Evolutionary conservation across 1,139 yeast genomes (phyloP), one percentile per base, ranked within the genome.

Genomic region (Eremothecium sinecaudum): DNA sequence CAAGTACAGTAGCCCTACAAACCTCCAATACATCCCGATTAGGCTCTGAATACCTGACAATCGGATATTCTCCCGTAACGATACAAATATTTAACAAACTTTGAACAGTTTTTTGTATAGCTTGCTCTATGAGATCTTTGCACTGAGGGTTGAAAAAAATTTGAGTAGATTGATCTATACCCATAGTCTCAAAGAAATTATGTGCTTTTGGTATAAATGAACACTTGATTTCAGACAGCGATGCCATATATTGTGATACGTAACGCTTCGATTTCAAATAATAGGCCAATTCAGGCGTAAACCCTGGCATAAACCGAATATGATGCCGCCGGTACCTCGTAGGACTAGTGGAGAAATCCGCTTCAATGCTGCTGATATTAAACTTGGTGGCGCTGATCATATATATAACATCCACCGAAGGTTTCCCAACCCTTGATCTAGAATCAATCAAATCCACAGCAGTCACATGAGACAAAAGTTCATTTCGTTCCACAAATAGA

Each of bases 11-110:
- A 0, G 93, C 83, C 21, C 66, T 67, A 32, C 62, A 56, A 2
- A 62, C 54, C 15, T 69, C 67, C 33, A 66, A 65, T 27, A 60
- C 59, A 13, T 50, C 51, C 28, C 50, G 50, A 8, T 79, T 75
- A 2, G 69, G 57, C 53, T 74, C 76, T 5, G 51, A 51, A 58
- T 75, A 84, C 43, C 98, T 67, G 21, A 90, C 73, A 31, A 80
- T 71, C 2, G 98, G 98, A 49, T 80, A 82, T 52, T 87, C 97
- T 10, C 93, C 94, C 2, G 92, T 74, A 7, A 81, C 55, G 3
- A 81, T 73, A 66, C 94, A 80, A 21, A 82, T 50, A 44, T 79
- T 75, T 22, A 84, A 75, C 48, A 90, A 62, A 4, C 67, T 45
- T 23, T 59, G 49, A 1, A 92, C 86, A 0, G 82, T 75, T 36